A percentile compares a stretch with the other conserved stretches of the same genome.
Conservation (phyloP, 768 basidiomycete genomes). For the Suillus subluteus region DNA sequence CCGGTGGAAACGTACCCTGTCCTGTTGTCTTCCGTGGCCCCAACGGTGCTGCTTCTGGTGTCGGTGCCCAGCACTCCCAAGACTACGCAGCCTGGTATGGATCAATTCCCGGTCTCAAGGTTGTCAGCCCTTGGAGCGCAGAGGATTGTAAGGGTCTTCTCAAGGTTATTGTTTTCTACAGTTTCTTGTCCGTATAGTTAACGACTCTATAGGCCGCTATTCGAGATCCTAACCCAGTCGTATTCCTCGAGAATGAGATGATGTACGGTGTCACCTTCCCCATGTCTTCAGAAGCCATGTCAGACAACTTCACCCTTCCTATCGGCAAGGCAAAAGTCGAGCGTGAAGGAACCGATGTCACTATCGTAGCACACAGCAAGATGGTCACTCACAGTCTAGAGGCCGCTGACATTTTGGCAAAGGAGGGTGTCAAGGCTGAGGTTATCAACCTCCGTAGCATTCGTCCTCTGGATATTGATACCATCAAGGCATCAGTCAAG, state of each 20-base stretch:
- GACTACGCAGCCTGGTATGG: conserved; percentile 97
- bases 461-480: conserved; percentile 96
- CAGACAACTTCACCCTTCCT: conserved; percentile 91
- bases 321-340: conserved; percentile 99
- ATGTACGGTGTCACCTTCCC: conserved; percentile 98
- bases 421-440: conserved; percentile 97
- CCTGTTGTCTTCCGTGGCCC: conserved; percentile 99
- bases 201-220: conserved; percentile 73
- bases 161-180: conserved; percentile 60
- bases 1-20: conserved; percentile 97
- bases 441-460: conserved; percentile 97
- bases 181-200: conserved; percentile 7
- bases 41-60: conserved; percentile 97
- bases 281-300: conserved; percentile 93
- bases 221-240: conserved; percentile 97
- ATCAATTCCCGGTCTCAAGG: conserved; percentile 93
- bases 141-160: conserved; percentile 99
- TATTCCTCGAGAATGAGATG: conserved; percentile 99
- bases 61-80: conserved; percentile 96
- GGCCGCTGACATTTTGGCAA: conserved; percentile 89
- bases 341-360: conserved; percentile 89
- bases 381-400: conserved; percentile 96
- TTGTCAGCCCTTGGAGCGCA: conserved; percentile 96
- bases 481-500: conserved; percentile 96
- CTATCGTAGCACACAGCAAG: conserved; percentile 96